These are phyloP conservation scores for Mycena sanguinolenta DNA, from an alignment of 768 basidiomycete species.

Conservation along the genomic window DNA sequence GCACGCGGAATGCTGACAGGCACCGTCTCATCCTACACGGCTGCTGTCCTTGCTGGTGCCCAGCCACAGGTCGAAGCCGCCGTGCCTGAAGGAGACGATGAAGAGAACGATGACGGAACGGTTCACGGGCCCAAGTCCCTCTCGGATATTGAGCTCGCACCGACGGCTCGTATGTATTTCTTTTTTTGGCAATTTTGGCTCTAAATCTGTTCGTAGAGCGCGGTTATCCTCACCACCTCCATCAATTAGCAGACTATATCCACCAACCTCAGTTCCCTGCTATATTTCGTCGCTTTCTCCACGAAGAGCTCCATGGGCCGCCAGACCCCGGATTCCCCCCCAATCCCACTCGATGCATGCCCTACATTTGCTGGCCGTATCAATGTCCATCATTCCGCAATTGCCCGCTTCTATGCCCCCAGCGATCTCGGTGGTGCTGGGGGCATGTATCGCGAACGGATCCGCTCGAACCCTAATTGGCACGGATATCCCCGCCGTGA, in stretches of 20 bases:
- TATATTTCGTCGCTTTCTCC: background rate
- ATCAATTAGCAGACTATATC: background rate
- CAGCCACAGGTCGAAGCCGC: background rate
- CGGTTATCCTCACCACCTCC: constrained; percentile 4
- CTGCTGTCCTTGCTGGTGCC: background rate
- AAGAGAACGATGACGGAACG: constrained; percentile 26
- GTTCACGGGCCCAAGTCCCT: constrained; percentile 23
- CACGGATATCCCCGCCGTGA: constrained; percentile 39
- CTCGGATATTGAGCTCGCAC: constrained; percentile 30
- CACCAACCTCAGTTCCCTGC: background rate
- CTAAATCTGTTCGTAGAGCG: background rate
- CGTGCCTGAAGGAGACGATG: background rate
- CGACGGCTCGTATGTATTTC: constrained; percentile 23
- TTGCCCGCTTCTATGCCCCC: constrained; percentile 15
- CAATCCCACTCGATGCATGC: background rate
- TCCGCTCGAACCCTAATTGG: constrained; percentile 44
- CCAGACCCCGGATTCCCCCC: background rate
- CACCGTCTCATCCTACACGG: constrained; percentile 33
- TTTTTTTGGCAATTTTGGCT: background rate
- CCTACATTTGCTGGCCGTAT: background rate
- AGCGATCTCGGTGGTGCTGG: constrained; percentile 17
- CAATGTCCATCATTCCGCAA: constrained; percentile 11
- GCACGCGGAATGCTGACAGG: constrained; percentile 26
- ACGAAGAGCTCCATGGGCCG: background rate
- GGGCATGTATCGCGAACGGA: constrained; percentile 44